phyloP scores from a whole-genome alignment of 2,329 filamentous ascomycete species.

The Neofusicoccum umdonicola region DNA sequence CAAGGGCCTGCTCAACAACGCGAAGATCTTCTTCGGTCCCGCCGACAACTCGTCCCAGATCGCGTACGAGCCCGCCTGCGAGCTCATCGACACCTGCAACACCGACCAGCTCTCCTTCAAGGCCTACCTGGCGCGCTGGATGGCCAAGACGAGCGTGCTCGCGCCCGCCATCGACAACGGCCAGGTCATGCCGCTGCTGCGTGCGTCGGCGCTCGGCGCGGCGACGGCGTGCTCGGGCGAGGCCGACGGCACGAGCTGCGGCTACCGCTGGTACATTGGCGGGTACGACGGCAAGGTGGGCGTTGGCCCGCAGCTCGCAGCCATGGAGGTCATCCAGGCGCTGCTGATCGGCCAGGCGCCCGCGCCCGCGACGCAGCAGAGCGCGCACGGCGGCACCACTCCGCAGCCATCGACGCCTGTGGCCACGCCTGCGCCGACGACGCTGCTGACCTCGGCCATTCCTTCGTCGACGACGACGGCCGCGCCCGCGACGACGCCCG shows the following conservation, averaged over 20 bases:
- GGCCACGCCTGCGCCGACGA: background rate
- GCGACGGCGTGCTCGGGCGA: constrained; percentile 55
- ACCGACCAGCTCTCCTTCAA: constrained; percentile 49
- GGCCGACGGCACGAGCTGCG: constrained; percentile 45
- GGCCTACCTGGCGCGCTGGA: constrained; percentile 44
- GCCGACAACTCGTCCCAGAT: constrained; percentile 49
- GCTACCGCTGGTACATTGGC: constrained; percentile 44
- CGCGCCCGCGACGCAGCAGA: background rate
- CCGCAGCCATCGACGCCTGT: no score
- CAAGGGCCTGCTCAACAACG: constrained; percentile 57
- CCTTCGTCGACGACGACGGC: background rate
- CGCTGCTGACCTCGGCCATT: background rate
- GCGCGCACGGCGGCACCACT: background rate
- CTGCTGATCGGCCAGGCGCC: constrained; percentile 22
- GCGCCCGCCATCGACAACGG: constrained; percentile 33
- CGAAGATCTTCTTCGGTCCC: constrained; percentile 55
- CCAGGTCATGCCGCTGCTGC: constrained; percentile 52
- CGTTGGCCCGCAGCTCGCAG: constrained; percentile 60
- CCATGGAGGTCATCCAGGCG: constrained; percentile 53
- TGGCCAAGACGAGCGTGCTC: constrained; percentile 40
- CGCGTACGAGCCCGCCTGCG: constrained; percentile 51
- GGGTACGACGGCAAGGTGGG: constrained; percentile 49
- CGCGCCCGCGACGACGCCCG: background rate
- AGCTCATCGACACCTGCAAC: constrained; percentile 46
- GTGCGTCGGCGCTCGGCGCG: constrained; percentile 55